Conservation (phyloP, 768 basidiomycete species). For the Suillus bovinus region DNA sequence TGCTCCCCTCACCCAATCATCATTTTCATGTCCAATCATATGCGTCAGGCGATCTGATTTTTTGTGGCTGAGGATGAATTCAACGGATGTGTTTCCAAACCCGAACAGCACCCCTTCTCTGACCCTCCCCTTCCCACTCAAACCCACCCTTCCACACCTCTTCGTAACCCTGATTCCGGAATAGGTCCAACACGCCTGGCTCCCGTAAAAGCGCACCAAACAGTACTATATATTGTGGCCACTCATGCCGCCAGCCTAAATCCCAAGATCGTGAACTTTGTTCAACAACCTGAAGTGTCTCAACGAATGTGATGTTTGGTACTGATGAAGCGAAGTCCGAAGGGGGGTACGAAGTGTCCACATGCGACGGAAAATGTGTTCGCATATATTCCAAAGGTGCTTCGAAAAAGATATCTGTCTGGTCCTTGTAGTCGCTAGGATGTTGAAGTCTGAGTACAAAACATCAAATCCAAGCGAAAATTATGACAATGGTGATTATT, state of each 20-base stretch:
- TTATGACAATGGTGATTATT: constrained; percentile 27
- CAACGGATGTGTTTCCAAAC: constrained; percentile 52
- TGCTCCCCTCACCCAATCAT: not conserved
- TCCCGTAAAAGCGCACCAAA: constrained; percentile 77
- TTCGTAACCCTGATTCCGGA: constrained; percentile 58
- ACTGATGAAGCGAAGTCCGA: constrained; percentile 56
- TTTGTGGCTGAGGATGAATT: not conserved
- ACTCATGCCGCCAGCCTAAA: constrained; percentile 62
- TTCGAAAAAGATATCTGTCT: constrained; percentile 80
- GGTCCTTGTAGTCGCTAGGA: constrained; percentile 64
- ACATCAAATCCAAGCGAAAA: constrained; percentile 13
- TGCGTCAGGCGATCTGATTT: not conserved
- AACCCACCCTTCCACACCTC: constrained; percentile 67
- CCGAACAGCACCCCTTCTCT: constrained; percentile 65
- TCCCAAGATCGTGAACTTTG: constrained; percentile 19
- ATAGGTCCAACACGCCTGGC: constrained; percentile 45
- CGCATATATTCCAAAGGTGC: constrained; percentile 67
- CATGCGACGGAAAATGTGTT: constrained; percentile 62
- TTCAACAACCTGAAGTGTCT: constrained; percentile 31
- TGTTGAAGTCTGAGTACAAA: constrained; percentile 41
- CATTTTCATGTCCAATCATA: constrained; percentile 1
- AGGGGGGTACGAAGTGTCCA: constrained; percentile 64
- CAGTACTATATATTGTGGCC: constrained; percentile 81
- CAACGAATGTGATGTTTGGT: constrained; percentile 41
- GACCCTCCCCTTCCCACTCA: constrained; percentile 69